Conservation (phyloP, 768 basidiomycete genomes). For the Mycena indigotica region DNA sequence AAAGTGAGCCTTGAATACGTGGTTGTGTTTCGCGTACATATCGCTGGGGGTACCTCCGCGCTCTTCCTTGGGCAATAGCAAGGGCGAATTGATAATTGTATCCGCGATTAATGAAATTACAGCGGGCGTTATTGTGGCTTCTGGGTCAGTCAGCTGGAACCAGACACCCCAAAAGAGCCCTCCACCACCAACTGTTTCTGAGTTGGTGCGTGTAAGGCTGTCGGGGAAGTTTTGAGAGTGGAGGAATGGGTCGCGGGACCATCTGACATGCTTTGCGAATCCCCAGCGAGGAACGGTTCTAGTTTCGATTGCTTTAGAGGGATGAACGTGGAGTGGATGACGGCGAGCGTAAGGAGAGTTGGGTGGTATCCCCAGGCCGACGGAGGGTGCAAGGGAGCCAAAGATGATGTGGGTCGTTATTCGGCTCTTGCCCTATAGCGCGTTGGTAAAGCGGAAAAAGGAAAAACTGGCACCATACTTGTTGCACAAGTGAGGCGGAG, state of each 20-base stretch:
- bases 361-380: slow-evolving; percentile 38
- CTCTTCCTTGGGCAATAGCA: slow-evolving; percentile 50
- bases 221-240: slow-evolving; percentile 39
- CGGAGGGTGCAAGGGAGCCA: slow-evolving; percentile 43
- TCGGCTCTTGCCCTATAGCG: slow-evolving; percentile 44
- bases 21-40: no score
- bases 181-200: slow-evolving; percentile 50
- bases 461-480: slow-evolving; percentile 37
- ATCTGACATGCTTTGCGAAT: slow-evolving; percentile 36
- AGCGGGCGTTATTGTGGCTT: slow-evolving; percentile 48
- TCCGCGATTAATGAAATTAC: slow-evolving; percentile 62
- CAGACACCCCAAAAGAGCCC: slow-evolving; percentile 63
- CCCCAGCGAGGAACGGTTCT: slow-evolving; percentile 34
- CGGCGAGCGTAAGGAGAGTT: slow-evolving; percentile 62
- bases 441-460: neutral
- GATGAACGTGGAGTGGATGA: slow-evolving; percentile 58
- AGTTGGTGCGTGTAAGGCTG: slow-evolving; percentile 39
- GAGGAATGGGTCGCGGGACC: slow-evolving; percentile 46
- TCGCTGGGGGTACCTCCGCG: no score
- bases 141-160: slow-evolving; percentile 46
- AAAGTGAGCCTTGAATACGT: no score
- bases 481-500: slow-evolving; percentile 60
- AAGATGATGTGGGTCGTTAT: slow-evolving; percentile 61
- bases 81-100: slow-evolving; percentile 47
- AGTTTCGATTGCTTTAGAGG: slow-evolving; percentile 38